Percentiles rank a stretch among this genome's conserved stretches.
Evolutionary conservation across 371 early-diverging fungal genomes (phyloP).

Genomic region (Dinochytrium kinnereticum): DNA sequence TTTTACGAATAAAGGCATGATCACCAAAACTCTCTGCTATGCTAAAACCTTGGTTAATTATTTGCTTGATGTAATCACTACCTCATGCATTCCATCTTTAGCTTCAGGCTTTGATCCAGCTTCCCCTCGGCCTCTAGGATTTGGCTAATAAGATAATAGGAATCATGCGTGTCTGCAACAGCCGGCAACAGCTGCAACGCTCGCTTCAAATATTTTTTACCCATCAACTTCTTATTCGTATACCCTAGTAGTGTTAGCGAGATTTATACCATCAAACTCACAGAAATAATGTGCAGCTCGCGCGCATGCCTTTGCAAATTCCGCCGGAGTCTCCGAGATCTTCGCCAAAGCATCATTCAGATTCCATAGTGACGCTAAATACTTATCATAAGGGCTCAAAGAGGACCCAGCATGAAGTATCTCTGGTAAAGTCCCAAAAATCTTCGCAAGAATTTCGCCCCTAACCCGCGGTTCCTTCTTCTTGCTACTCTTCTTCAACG

Average conservation of each 20-base stretch:
- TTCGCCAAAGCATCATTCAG: not conserved
- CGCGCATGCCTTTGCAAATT: conserved; percentile 1
- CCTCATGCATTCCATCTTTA: conserved; percentile 5
- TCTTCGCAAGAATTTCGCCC: not conserved
- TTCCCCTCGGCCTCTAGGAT: not conserved
- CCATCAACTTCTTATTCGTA: not conserved
- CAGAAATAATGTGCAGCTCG: not conserved
- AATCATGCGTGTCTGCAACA: not conserved
- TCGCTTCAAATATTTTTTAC: not conserved
- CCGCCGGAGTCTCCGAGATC: not conserved
- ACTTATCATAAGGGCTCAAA: not conserved
- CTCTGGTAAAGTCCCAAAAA: not conserved
- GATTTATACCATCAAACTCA: not conserved
- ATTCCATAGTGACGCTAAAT: not conserved
- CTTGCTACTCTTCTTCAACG: not conserved
- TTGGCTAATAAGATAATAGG: conserved; percentile 8
- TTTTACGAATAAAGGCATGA: not conserved
- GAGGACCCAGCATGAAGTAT: not conserved
- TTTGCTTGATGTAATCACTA: not conserved
- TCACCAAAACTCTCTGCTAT: conserved; percentile 10
- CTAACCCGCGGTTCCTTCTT: not conserved
- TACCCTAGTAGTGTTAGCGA: not conserved
- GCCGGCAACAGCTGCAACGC: not conserved
- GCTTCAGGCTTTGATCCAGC: not conserved
- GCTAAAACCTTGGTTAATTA: not conserved